These are phyloP conservation scores for Musa itinerans DNA, from an alignment of 176 grass and related monocot species.

Conservation along the genomic window DNA sequence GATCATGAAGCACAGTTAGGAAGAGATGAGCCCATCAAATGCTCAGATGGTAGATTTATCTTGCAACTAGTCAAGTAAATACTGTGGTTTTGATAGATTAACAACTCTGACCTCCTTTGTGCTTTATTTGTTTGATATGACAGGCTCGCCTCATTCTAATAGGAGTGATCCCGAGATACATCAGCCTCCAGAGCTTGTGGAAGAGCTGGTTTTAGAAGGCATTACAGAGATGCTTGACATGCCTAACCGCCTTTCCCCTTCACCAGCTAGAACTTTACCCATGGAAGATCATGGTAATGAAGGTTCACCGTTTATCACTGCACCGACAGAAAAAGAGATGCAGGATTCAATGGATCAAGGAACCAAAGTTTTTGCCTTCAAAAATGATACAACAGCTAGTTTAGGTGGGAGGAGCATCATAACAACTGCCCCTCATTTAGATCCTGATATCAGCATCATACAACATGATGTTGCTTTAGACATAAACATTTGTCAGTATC, in stretches of 20 bases:
- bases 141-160: constrained; percentile 35
- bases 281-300: background rate
- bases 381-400: background rate
- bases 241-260: constrained; percentile 27
- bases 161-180: constrained; percentile 25
- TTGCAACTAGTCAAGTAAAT: constrained; percentile 17
- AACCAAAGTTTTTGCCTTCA: background rate
- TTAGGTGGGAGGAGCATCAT: background rate
- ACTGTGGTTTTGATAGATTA: constrained; percentile 3
- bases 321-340: background rate
- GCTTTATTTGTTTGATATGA: constrained; percentile 20
- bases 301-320: background rate
- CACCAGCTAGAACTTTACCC: background rate
- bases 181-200: constrained; percentile 22
- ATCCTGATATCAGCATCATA: background rate
- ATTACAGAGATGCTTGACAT: constrained; percentile 20
- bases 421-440: background rate
- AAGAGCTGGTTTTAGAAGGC: constrained; percentile 29
- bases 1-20: constrained; percentile 24
- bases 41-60: constrained; percentile 38
- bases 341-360: background rate
- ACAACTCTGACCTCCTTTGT: constrained; percentile 6
- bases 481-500: background rate
- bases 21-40: constrained; percentile 18
- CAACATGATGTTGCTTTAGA: background rate